Evolutionary conservation across 2,329 filamentous ascomycete species (phyloP).

Genomic region (Epicoccum sorghinum): DNA sequence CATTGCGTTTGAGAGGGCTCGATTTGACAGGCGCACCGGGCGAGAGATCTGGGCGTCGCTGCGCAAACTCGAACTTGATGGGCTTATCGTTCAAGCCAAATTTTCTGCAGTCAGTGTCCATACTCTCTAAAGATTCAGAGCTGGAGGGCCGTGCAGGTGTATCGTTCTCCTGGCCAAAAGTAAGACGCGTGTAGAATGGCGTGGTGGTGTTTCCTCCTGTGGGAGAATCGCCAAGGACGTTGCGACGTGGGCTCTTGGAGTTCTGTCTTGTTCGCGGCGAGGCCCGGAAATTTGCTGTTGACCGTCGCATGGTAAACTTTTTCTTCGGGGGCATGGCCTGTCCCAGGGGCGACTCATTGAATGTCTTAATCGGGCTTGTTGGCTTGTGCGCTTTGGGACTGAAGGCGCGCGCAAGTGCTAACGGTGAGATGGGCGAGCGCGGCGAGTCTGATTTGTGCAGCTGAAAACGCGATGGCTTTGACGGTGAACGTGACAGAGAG

Average conservation of each 20-base stretch:
- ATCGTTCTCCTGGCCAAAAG: constrained; percentile 55
- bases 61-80: constrained; percentile 55
- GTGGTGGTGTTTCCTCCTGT: constrained; percentile 73
- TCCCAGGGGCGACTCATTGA: constrained; percentile 62
- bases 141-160: constrained; percentile 42
- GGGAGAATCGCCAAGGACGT: constrained; percentile 67
- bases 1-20: constrained; percentile 90
- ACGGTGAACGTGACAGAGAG: constrained; percentile 91
- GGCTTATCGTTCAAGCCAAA: constrained; percentile 52
- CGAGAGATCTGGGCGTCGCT: constrained; percentile 33
- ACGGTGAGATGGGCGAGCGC: constrained; percentile 51
- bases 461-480: constrained; percentile 74
- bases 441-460: constrained; percentile 59
- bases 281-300: constrained; percentile 59
- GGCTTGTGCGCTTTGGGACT: constrained; percentile 55
- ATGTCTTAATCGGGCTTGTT: constrained; percentile 55
- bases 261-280: constrained; percentile 70
- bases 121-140: constrained; percentile 25
- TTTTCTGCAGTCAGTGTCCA: constrained; percentile 48
- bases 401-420: constrained; percentile 52
- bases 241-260: constrained; percentile 78
- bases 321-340: constrained; percentile 66
- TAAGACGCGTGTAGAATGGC: constrained; percentile 56
- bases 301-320: constrained; percentile 56
- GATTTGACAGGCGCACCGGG: constrained; percentile 61